Evolutionary conservation across 75 land plant species (phyloP), one percentile per base, ranked within the genome.

Genomic region (Pinus albicaulis): DNA sequence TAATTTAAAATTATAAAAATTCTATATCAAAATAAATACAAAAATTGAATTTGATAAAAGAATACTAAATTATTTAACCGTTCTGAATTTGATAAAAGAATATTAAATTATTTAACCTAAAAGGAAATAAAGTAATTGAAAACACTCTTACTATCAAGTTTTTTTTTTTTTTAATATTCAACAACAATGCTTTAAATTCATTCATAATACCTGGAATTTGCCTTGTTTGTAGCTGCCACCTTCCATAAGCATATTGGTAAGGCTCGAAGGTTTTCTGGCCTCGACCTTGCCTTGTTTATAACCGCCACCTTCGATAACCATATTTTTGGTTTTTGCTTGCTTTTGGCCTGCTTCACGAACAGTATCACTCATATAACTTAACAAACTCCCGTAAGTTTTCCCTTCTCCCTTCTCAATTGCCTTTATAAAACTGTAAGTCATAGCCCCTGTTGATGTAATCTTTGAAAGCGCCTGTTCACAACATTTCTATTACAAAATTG

Each of bases 371-470:
- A 86, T 86, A 26, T 77, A 74, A 76, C 55, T 59, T 26, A 86
- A 69, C 17, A 86, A 64, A 44, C 78, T 79, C 31, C 81, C 86
- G 64, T 86, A 86, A n/a, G 87, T 82, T 11, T 31, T 74, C 34
- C 66, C 86, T 19, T 77, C 59, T 53, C 89, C 89, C 20, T 76
- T 74, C 68, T 87, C 89, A 66, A 87, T 82, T 20, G 89, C 89
- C 73, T 87, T 84, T n/a, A 87, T 87, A 78, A 87, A 87, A 66
- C 84, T 76, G 71, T 55, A 87, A 19, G 89, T 85, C 89, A 87
- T 87, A 16, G 85, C 84, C 22, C 88, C 85, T 15, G 89, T 80
- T 7, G 78, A 81, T 11, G 84, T 83, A 5, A 81, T 64, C 48
- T 77, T 77, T 63, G 84, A 76, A 20, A 87, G 81, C 36, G 77